Evolutionary conservation across 768 basidiomycete genomes (phyloP).

Genomic region (Leccinum truebloodii): DNA sequence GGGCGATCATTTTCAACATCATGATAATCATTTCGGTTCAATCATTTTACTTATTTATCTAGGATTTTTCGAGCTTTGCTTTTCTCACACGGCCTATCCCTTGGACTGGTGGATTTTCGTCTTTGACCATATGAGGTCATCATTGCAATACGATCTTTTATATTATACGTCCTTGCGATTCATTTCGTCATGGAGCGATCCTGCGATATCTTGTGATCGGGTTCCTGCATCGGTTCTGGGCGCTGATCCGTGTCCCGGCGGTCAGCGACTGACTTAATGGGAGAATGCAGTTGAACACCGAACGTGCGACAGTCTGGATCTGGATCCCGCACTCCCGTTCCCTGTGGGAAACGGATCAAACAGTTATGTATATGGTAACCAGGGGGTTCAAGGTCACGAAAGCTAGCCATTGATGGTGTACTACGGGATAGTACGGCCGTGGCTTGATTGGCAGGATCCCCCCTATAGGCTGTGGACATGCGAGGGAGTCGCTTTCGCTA

Average conservation of each 20-base stretch:
- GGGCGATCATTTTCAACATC: not conserved
- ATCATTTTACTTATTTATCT: not conserved
- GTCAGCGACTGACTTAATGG: not conserved
- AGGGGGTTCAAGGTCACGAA: not conserved
- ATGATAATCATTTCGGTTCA: not conserved
- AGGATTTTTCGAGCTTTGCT: not conserved
- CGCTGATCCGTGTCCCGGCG: slow-evolving; percentile 10
- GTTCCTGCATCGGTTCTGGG: not conserved
- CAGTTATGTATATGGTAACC: not conserved
- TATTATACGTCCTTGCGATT: not conserved
- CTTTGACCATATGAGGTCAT: not conserved
- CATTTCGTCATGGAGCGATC: not conserved
- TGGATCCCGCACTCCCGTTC: not conserved
- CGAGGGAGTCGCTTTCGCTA: no score
- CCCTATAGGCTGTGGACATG: not conserved
- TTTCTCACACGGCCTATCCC: not conserved
- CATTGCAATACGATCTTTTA: not conserved
- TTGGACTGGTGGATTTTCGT: not conserved
- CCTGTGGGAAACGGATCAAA: not conserved
- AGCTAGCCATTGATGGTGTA: not conserved
- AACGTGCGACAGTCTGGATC: not conserved
- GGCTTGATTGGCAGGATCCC: not conserved
- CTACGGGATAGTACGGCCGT: not conserved
- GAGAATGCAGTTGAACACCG: not conserved
- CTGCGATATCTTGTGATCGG: not conserved